phyloP scores from a whole-genome alignment of 495 filamentous ascomycete genomes.

The Aspergillus coremiiformis region DNA sequence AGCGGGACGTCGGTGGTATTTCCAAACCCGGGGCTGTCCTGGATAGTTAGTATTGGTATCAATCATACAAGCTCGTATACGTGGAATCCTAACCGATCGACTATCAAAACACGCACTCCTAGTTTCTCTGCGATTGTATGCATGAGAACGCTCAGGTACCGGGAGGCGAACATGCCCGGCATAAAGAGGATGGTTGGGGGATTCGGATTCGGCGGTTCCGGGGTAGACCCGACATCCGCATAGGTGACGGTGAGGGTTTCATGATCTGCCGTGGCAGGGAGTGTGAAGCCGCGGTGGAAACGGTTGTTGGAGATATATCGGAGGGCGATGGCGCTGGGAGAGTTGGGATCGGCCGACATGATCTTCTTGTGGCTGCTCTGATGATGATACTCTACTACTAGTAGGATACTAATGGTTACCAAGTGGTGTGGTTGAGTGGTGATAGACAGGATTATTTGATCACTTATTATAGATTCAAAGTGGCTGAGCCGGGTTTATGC shows the following conservation, averaged over 20 bases:
- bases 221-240: constrained; percentile 18
- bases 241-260: constrained; percentile 22
- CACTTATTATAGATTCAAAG: too few species aligned
- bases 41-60: background rate
- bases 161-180: constrained; percentile 31
- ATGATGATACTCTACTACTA: too few species aligned
- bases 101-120: constrained; percentile 24
- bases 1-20: constrained; percentile 36
- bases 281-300: constrained; percentile 23
- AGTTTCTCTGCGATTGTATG: constrained; percentile 23
- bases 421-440: too few species aligned
- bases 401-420: too few species aligned
- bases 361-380: background rate
- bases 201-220: constrained; percentile 9
- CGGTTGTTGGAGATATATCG: constrained; percentile 18
- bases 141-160: constrained; percentile 21
- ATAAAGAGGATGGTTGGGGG: constrained; percentile 18
- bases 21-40: constrained; percentile 32
- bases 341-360: background rate
- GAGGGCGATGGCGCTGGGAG: constrained; percentile 5
- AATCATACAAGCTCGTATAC: too few species aligned
- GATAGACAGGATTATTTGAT: too few species aligned
- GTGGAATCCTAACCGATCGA: constrained; percentile 25
- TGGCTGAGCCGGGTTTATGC: background rate
- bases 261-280: constrained; percentile 11